phyloP scores from a whole-genome alignment of 75 land plant genomes.

The Sequoia sempervirens region DNA sequence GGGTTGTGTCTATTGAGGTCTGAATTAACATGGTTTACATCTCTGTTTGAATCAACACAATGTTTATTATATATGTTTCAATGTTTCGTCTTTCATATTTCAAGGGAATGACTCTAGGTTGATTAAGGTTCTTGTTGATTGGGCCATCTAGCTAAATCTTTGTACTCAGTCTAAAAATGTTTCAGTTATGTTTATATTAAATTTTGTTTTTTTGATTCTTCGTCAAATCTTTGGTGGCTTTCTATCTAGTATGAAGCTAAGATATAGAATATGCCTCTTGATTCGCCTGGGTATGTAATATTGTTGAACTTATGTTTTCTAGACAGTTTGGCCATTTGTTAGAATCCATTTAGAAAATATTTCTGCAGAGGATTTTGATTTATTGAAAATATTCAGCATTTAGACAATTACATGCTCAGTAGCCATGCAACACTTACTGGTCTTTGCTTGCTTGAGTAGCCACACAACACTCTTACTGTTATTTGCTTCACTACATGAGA shows the following conservation, averaged over 20 bases:
- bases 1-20: background rate
- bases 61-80: background rate
- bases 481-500: background rate
- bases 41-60: background rate
- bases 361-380: background rate
- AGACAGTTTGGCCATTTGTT: background rate
- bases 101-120: background rate
- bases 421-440: background rate
- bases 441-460: background rate
- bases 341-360: background rate
- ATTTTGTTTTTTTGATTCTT: background rate
- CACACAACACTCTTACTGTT: background rate
- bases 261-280: background rate
- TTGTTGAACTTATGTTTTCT: background rate
- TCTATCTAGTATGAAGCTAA: too few relatives aligned
- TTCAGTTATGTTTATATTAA: background rate
- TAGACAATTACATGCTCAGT: background rate
- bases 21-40: background rate
- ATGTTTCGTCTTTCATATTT: background rate
- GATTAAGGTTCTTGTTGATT: background rate
- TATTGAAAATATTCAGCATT: background rate
- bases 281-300: background rate
- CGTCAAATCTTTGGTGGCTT: background rate
- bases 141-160: background rate
- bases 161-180: background rate